Base-by-base conservation (phyloP, 257 asterid genomes). In the Ophiorrhiza pumila region DNA sequence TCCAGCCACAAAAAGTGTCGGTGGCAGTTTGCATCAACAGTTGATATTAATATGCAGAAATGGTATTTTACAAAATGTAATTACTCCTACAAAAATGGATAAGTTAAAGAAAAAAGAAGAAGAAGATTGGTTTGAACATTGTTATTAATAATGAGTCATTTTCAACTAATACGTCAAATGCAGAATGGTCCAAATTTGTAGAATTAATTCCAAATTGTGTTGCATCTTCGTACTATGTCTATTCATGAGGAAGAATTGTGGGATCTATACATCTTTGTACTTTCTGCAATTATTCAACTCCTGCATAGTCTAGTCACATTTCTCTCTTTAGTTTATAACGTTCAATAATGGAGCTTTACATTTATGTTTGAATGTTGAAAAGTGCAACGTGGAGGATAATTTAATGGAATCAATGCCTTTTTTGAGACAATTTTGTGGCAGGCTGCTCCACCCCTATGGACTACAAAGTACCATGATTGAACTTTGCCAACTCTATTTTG, bases 1-100 rank as follows among this genome's bases (percentile, higher is more conserved):
- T 46, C 42, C 5, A 12, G 47, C 73, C 69, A 69, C n/a, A 25
- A 23, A 35, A 69, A 69, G 25, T 69, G 73, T 69, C 64, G 73
- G 73, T n/a, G 17, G 39, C 6, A 37, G 52, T 1, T 20, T 3
- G 11, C n/a, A 15, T 7, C 14, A 25, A 13, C 15, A 12, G 73
- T 69, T 35, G 46, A 11, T 69, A n/a, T 56, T 22, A 50, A 27
- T 15, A 29, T 15, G 11, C 23, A 59, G 39, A 59, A 59, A 17
- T 46, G 4, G 5, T 5, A 37, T 13, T 14, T 41, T n/a, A 12
- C 31, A 7, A 35, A 4, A 11, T 15, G 64, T 49, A 15, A 20
- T 6, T 39, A 2, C 52, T 17, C 46, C 35, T n/a, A 53, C 52
- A 34, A 29, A 22, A 34, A 7, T 3, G 72, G 47, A 68, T 37